Evolutionary conservation across 1,284 basidiomycete genomes (phyloP), one percentile per base, ranked within the genome.

Genomic region (Entoloma clypeatum): DNA sequence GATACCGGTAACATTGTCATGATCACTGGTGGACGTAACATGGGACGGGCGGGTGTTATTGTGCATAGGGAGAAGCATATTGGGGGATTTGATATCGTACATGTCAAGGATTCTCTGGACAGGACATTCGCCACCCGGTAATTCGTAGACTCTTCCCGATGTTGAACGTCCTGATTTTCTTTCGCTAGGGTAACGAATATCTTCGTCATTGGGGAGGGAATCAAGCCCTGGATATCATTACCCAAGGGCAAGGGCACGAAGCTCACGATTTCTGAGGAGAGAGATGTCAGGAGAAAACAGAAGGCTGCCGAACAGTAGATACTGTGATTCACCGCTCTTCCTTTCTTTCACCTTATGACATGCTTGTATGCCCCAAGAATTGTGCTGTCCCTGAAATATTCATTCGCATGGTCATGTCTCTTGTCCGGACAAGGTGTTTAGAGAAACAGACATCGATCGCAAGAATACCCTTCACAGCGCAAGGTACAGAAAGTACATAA

Each of bases 11-110:
- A 96, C 76, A 84, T 96, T 54, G 92, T 92, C 67, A 93, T 96
- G 80, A 82, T 96, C 73, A 99, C 96, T 52, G 95, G 95, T 66
- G 95, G 95, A 58, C 92, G 95, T 69, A 99, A 98, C 87, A 96
- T 96, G 92, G 95, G 96, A 61, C 86, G 96, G 75, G 86, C 84
- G 49, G 96, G 95, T 77, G 81, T 92, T 52, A 96, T 99, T 59
- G 81, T 90, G 49, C 91, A 95, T 73, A 81, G 87, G 58, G 96
- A 99, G 79, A 92, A 92, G 72, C 95, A 98, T 75, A 74, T 92
- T 57, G 95, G 95, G 68, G 95, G 93, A 55, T 97, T 95, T 71
- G 94, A 98, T 74, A 95, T 96, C 51, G 90, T 95, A 49, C 94
- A 98, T 67, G 89, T 99, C 59, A 92, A 91, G 71, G 95, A 99